These are phyloP conservation scores for Verbena officinalis DNA, from an alignment of 257 asterid species.

Conservation along the genomic window DNA sequence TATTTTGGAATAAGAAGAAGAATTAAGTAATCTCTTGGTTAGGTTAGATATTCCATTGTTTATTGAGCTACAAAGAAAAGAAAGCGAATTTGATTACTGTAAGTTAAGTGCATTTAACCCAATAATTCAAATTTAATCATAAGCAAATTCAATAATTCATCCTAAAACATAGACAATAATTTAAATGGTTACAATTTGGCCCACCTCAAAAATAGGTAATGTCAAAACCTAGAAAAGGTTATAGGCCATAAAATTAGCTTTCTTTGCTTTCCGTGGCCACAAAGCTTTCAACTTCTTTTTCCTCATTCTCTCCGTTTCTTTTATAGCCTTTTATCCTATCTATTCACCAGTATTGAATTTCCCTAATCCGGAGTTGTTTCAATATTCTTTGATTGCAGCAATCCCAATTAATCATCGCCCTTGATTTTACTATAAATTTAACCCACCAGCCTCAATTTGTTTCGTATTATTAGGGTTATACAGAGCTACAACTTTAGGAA, in stretches of 20 bases:
- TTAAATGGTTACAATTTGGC: too few species aligned
- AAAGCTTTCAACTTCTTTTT: constrained; percentile 13
- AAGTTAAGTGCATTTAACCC: not conserved
- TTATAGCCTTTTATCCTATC: not conserved
- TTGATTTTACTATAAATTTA: constrained; percentile 38
- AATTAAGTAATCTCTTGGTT: not conserved
- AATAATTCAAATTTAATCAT: not conserved
- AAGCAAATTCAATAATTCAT: not conserved
- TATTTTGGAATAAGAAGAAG: not conserved
- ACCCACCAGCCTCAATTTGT: not conserved
- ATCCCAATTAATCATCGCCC: constrained; percentile 13
- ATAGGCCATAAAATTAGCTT: constrained; percentile 26
- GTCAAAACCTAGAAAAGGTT: not conserved
- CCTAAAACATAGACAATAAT: not conserved
- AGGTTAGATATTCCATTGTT: not conserved
- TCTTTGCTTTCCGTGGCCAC: constrained; percentile 36
- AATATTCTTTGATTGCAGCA: not conserved
- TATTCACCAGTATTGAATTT: not conserved
- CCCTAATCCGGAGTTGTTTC: constrained; percentile 18
- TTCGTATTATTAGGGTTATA: constrained; percentile 24
- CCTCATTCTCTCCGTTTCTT: not conserved
- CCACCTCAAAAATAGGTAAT: constrained; percentile 23
- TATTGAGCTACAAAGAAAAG: too few species aligned
- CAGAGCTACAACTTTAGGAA: not conserved
- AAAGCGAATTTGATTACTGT: not conserved